Base-by-base conservation (phyloP, 768 basidiomycete genomes). In the Cyathus striatus region DNA sequence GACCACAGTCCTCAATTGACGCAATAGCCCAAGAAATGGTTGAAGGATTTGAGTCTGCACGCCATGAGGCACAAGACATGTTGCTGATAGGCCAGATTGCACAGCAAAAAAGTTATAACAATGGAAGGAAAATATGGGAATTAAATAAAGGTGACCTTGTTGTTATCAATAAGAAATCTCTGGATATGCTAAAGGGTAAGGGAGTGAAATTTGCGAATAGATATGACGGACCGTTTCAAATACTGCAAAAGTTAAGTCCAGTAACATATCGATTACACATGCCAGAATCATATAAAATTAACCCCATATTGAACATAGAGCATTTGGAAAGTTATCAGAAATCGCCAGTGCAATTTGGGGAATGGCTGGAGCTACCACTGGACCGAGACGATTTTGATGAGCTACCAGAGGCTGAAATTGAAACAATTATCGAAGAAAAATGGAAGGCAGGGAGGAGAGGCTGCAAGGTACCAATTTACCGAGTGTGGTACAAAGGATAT, bases 61-160 rank as follows among this genome's bases (percentile, higher is more conserved):
- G 52, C 21, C n/a, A 6, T 1, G 40, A 33, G 0, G 56, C 53
- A 0, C 27, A 41, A 18, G 56, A 57, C 10, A 43, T 54, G 1
- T 26, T 57, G 13, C 17, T 24, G 10, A 16, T 54, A 7, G 44
- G 36, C 3, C 53, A 52, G 26, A 12, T 17, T 1, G 32, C 33
- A 36, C 55, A 57, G 18, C 38, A 48, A 27, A 25, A 18, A 3
- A 23, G 25, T 0, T 57, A 54, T 38, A 60, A 64, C 41, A 41
- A 57, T 20, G 45, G 49, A 12, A 17, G 43, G 1, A 6, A 18
- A 2, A 21, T 7, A 1, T 5, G 9, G 0, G 56, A 62, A 38
- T 65, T 56, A 25, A 47, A 63, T 12, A 53, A 48, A 46, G 64
- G 64, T n/a, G 64, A n/a, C n/a, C n/a, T n/a, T n/a, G n/a, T n/a